phyloP scores from a whole-genome alignment of 768 basidiomycete genomes.

The Cubamyces sp. region DNA sequence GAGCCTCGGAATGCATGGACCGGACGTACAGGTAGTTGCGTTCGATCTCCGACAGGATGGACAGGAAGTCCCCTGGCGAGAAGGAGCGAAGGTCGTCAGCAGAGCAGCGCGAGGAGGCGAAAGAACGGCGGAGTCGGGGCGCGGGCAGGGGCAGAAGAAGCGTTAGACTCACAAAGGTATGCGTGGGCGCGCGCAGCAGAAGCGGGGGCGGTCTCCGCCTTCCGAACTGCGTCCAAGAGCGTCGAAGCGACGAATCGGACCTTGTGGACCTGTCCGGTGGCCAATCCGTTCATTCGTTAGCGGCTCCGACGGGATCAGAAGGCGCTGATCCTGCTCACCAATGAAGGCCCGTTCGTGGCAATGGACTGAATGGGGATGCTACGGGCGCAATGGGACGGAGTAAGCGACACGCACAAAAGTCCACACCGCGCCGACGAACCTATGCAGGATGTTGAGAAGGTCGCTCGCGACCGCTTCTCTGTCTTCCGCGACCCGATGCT shows the following conservation, averaged over 20 bases:
- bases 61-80: conserved; percentile 83
- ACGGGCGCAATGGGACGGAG: conserved; percentile 14
- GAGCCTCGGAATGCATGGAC: conserved; percentile 1
- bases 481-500: conserved; percentile 68
- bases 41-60: conserved; percentile 90
- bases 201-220: conserved; percentile 78
- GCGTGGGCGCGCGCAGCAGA: conserved; percentile 85
- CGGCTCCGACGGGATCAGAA: conserved; percentile 11
- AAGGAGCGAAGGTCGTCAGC: conserved; percentile 9
- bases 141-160: conserved; percentile 14
- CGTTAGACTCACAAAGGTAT: conserved; percentile 69
- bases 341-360: conserved; percentile 83
- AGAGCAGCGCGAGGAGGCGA: not conserved
- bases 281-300: not conserved
- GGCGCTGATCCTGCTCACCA: conserved; percentile 46
- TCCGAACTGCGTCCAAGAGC: conserved; percentile 80
- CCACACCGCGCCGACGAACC: conserved; percentile 42
- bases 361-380: conserved; percentile 94
- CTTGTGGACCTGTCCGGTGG: conserved; percentile 73
- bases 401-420: conserved; percentile 12
- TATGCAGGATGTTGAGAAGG: conserved; percentile 83
- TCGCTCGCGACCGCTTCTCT: conserved; percentile 87
- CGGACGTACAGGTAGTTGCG: conserved; percentile 77
- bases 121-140: conserved; percentile 1
- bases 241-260: conserved; percentile 94